phyloP scores from a whole-genome alignment of 148 eudicot species.

The Polygonum maritimum region DNA sequence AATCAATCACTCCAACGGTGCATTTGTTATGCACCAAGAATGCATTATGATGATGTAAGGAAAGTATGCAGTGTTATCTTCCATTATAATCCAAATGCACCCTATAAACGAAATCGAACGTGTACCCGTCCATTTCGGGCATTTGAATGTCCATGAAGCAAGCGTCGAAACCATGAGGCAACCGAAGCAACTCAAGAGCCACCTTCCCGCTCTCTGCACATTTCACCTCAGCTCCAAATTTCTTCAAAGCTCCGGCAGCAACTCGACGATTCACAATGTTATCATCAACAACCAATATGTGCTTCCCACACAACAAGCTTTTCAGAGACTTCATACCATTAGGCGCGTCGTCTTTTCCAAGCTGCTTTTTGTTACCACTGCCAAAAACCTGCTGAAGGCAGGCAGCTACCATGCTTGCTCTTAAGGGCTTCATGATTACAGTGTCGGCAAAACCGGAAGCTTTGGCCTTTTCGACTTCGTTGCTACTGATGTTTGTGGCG shows the following conservation, averaged over 20 bases:
- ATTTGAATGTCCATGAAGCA: conserved; percentile 85
- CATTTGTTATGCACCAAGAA: too few relatives aligned
- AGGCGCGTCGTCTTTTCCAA: conserved; percentile 26
- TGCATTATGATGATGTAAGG: too few relatives aligned
- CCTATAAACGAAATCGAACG: conserved; percentile 3
- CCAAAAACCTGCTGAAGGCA: conserved; percentile 64
- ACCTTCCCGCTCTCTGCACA: conserved; percentile 64
- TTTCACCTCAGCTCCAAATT: conserved; percentile 53
- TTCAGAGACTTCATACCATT: conserved; percentile 24
- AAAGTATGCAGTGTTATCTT: too few relatives aligned
- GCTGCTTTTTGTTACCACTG: conserved; percentile 31
- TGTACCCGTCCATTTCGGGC: conserved; percentile 86
- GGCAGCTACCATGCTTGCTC: conserved; percentile 66
- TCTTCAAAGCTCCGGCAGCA: conserved; percentile 69
- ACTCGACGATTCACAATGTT: conserved; percentile 57
- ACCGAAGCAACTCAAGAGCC: conserved; percentile 44
- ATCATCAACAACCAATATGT: conserved; percentile 66
- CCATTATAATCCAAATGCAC: conserved; percentile 16
- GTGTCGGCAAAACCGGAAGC: conserved; percentile 57
- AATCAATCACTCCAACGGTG: neutral
- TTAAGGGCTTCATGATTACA: conserved; percentile 60
- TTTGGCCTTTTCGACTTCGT: conserved; percentile 43
- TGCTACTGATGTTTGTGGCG: conserved; percentile 37
- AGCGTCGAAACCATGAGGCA: conserved; percentile 55
- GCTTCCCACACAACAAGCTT: conserved; percentile 48